phyloP scores from a whole-genome alignment of 805 yeast species.

The Kuraishia hungarica region DNA sequence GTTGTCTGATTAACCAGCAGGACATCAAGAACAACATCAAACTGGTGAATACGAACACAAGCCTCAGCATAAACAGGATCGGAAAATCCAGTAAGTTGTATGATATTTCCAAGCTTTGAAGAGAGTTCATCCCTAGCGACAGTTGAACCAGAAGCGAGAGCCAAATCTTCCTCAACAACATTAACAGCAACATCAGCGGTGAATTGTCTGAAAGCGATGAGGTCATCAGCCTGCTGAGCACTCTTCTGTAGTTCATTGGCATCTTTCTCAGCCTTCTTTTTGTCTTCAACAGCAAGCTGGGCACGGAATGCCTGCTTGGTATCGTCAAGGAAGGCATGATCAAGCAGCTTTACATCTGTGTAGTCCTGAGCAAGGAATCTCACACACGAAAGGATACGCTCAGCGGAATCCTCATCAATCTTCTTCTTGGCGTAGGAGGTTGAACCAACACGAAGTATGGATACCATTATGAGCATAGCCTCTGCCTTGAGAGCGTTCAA shows the following conservation, averaged over 20 bases:
- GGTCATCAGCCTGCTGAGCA: slow-evolving; percentile 73
- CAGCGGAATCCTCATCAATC: slow-evolving; percentile 96
- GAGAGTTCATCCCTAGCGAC: slow-evolving; percentile 50
- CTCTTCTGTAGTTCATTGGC: slow-evolving; percentile 51
- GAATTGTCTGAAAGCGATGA: slow-evolving; percentile 73
- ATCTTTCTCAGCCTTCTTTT: slow-evolving; percentile 45
- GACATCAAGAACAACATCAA: slow-evolving; percentile 91
- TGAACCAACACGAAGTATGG: slow-evolving; percentile 83
- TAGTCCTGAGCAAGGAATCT: slow-evolving; percentile 67
- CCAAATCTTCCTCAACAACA: slow-evolving; percentile 49
- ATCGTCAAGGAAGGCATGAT: slow-evolving; percentile 78
- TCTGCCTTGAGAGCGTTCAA: slow-evolving; percentile 88
- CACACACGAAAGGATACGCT: slow-evolving; percentile 83
- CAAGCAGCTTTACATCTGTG: slow-evolving; percentile 31
- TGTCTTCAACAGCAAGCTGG: slow-evolving; percentile 56
- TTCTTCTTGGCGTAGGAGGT: slow-evolving; percentile 57
- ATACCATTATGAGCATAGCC: slow-evolving; percentile 87
- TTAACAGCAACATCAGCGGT: slow-evolving; percentile 37
- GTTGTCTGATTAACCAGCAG: slow-evolving; percentile 91
- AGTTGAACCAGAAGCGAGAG: slow-evolving; percentile 43
- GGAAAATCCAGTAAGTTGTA: slow-evolving; percentile 94
- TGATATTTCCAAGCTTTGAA: slow-evolving; percentile 79
- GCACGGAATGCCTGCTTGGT: slow-evolving; percentile 77
- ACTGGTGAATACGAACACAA: slow-evolving; percentile 90
- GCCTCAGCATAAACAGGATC: slow-evolving; percentile 99